Evolutionary conservation across 768 basidiomycete genomes (phyloP).

Genomic region (Suillus cothurnatus): DNA sequence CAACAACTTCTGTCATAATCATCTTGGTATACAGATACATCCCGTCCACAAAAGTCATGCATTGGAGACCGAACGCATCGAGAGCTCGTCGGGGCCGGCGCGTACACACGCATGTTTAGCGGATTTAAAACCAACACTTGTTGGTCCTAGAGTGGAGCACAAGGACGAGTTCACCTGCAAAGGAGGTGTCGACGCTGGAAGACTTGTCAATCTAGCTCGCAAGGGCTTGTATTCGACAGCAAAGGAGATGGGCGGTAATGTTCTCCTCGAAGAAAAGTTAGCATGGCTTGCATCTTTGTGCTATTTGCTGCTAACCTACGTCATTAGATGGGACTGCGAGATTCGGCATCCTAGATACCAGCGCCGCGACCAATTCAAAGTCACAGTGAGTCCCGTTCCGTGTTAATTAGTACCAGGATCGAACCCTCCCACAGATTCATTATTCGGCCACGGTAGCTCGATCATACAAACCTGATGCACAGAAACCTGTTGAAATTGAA

Average conservation of each 20-base stretch:
- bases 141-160: conserved; percentile 38
- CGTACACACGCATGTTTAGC: conserved; percentile 27
- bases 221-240: conserved; percentile 35
- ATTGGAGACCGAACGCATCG: conserved; percentile 27
- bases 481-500: conserved; percentile 37
- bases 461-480: conserved; percentile 37
- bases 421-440: conserved; percentile 30
- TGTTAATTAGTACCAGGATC: conserved; percentile 15
- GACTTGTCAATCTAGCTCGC: conserved; percentile 37
- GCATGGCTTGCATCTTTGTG: conserved; percentile 21
- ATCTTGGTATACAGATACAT: conserved; percentile 21
- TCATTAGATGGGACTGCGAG: conserved; percentile 38
- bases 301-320: conserved; percentile 18
- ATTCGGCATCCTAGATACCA: conserved; percentile 34
- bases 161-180: conserved; percentile 37
- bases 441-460: conserved; percentile 40
- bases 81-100: conserved; percentile 38
- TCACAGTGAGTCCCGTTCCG: conserved; percentile 26
- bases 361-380: conserved; percentile 36
- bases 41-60: conserved; percentile 22
- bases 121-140: conserved; percentile 25
- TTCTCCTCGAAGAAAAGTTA: conserved; percentile 39
- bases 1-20: conserved; percentile 24
- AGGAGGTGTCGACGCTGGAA: conserved; percentile 38
- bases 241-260: conserved; percentile 38